Percentiles rank a stretch among this genome's conserved stretches.
Conservation (phyloP, 1,284 basidiomycete species). For the Polyporus tsugae region DNA sequence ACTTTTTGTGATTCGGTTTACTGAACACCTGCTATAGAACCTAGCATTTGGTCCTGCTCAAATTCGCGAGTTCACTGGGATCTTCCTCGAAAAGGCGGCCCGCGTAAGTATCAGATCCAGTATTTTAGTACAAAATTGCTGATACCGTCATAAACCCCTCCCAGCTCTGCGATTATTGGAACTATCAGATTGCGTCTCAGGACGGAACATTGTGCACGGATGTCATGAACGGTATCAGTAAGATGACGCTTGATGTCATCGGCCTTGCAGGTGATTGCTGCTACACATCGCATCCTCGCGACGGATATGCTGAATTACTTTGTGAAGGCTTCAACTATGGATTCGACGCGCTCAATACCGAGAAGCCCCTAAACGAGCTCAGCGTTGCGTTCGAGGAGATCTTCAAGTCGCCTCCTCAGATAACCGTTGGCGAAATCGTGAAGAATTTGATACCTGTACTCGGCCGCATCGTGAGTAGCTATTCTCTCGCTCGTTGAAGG, state of each 20-base stretch:
- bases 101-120: constrained; percentile 45
- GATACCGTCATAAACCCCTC: background rate
- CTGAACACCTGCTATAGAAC: constrained; percentile 46
- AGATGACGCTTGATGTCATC: constrained; percentile 58
- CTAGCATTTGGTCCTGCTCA: constrained; percentile 65
- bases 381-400: constrained; percentile 47
- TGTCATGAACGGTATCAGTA: constrained; percentile 49
- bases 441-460: constrained; percentile 24
- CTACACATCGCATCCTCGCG: too few species aligned
- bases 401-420: constrained; percentile 17
- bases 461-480: constrained; percentile 26
- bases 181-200: constrained; percentile 20
- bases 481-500: background rate
- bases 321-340: constrained; percentile 55
- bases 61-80: constrained; percentile 60
- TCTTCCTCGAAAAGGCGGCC: constrained; percentile 61
- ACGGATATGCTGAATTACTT: background rate
- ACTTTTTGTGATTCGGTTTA: background rate
- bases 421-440: constrained; percentile 19
- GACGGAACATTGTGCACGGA: constrained; percentile 40
- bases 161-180: constrained; percentile 42
- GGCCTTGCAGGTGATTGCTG: constrained; percentile 48
- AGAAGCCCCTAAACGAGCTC: constrained; percentile 46
- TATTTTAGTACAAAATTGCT: background rate
- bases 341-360: constrained; percentile 42